Conservation (phyloP, 805 yeast genomes). For the Candida ipomoeae region DNA sequence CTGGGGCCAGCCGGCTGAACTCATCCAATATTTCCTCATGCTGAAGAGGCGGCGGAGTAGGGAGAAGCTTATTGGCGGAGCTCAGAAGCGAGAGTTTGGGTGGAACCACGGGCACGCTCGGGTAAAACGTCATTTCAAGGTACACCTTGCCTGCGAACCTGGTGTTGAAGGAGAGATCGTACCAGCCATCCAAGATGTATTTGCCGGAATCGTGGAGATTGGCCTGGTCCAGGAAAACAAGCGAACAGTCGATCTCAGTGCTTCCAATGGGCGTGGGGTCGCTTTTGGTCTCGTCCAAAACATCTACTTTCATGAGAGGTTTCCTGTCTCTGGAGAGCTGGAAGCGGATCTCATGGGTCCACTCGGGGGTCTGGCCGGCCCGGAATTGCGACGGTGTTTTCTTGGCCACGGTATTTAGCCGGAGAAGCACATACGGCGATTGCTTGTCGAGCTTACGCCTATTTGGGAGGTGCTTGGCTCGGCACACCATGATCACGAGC, state of each 20-base stretch:
- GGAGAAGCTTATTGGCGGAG: slow-evolving; percentile 4
- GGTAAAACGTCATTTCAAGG: slow-evolving; percentile 89
- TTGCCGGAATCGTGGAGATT: slow-evolving; percentile 43
- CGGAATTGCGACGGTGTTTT: slow-evolving; percentile 73
- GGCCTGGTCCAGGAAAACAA: slow-evolving; percentile 54
- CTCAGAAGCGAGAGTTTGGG: slow-evolving; percentile 26
- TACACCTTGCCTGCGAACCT: slow-evolving; percentile 84
- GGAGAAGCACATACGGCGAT: slow-evolving; percentile 80
- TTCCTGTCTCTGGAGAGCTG: slow-evolving; percentile 59
- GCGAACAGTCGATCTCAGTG: slow-evolving; percentile 69
- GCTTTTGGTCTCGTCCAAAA: slow-evolving; percentile 79
- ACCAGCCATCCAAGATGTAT: slow-evolving; percentile 87
- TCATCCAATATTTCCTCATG: slow-evolving; percentile 2
- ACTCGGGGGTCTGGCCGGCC: slow-evolving; percentile 92
- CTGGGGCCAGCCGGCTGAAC: slow-evolving; percentile 13
- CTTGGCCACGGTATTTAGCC: slow-evolving; percentile 78
- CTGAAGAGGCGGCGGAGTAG: slow-evolving; percentile 10
- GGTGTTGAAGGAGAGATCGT: slow-evolving; percentile 59
- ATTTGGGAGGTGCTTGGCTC: slow-evolving; percentile 85
- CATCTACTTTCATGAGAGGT: slow-evolving; percentile 63
- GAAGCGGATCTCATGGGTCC: slow-evolving; percentile 76
- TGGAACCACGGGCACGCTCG: slow-evolving; percentile 45
- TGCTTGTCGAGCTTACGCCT: slow-evolving; percentile 86
- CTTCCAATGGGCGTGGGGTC: slow-evolving; percentile 87
- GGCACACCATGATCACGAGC: slow-evolving; percentile 69